These are phyloP conservation scores for Seminavis robusta DNA, from an alignment of 108 stramenopile species.

Conservation along the genomic window DNA sequence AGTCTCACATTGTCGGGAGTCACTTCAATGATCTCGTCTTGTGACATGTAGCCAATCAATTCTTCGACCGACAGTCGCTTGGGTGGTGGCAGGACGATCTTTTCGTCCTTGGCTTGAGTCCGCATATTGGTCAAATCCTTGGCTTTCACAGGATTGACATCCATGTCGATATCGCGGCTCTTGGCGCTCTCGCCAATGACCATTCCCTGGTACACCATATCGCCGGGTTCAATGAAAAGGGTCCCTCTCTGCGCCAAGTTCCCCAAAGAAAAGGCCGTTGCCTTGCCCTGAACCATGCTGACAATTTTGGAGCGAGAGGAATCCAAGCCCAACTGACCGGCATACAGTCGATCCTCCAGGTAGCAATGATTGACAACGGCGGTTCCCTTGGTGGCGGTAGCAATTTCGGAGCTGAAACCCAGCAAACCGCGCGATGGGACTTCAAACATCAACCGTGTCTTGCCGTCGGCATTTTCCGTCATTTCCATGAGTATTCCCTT, in stretches of 20 bases:
- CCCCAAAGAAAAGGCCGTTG: conserved; percentile 81
- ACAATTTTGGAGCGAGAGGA: conserved; percentile 90
- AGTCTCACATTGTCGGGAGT: conserved; percentile 89
- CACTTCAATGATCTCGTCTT: conserved; percentile 96
- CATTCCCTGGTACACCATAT: conserved; percentile 93
- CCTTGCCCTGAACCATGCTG: conserved; percentile 81
- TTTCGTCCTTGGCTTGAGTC: conserved; percentile 89
- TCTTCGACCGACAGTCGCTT: conserved; percentile 88
- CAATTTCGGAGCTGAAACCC: conserved; percentile 86
- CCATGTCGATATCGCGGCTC: conserved; percentile 33
- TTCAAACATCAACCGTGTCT: conserved; percentile 85
- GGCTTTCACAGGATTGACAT: conserved; percentile 70
- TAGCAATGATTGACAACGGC: conserved; percentile 93
- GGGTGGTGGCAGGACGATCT: conserved; percentile 79
- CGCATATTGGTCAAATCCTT: conserved; percentile 94
- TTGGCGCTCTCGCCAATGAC: conserved; percentile 92
- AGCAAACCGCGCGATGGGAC: conserved; percentile 95
- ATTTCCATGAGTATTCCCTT: conserved; percentile 91
- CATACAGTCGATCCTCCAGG: conserved; percentile 82
- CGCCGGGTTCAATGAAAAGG: conserved; percentile 87
- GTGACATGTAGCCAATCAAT: conserved; percentile 90
- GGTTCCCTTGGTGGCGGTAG: conserved; percentile 86
- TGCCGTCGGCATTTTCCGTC: conserved; percentile 69
- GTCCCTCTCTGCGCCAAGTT: conserved; percentile 77
- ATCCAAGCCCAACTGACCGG: conserved; percentile 62